Evolutionary conservation across 2,329 filamentous ascomycete species (phyloP), one percentile per base, ranked within the genome.

Genomic region (Pseudogymnoascus pannorum): DNA sequence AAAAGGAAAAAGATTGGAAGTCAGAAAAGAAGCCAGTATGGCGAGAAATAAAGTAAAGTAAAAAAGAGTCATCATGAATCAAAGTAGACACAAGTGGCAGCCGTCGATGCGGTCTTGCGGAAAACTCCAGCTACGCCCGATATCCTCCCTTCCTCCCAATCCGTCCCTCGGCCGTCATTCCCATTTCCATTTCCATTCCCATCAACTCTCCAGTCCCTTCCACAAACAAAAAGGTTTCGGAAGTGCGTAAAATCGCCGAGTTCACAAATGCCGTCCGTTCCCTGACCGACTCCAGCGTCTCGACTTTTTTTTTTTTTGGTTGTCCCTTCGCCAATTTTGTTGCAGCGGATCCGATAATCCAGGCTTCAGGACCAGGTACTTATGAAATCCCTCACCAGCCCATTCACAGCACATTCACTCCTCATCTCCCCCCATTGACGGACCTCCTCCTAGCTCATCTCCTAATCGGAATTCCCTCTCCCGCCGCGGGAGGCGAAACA

Each of bases 381-480:
- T 42, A 8, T 12, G 33, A 29, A 57, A 60, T 40, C 18, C 36
- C 31, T 38, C 36, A 18, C 29, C 24, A 20, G 57, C 18, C 36
- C 51, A 48, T 38, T 31, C 29, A 31, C 29, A n/a, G n/a, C n/a
- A n/a, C 35, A 44, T 51, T 16, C 42, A 51, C 42, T 29, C 44
- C n/a, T 42, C 18, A 16, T 11, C 14, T 29, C 44, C 9, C n/a
- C 12, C 1, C 6, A 1, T 9, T n/a, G 20, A 8, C 42, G 14
- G 22, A 16, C 14, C 18, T 12, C 38, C 16, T 51, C 42, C 26
- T 20, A 57, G n/a, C 54, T 58, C 54, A 58, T 33, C 35, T 36
- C 54, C 82, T 80, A 69, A 88, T 88, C 18, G 87, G 85, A 63
- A 89, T 86, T 42, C 79, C 81, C 67, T 83, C 79, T 62, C 75